Conservation (phyloP, 331 rosid species). For the Acacia pycnantha region DNA sequence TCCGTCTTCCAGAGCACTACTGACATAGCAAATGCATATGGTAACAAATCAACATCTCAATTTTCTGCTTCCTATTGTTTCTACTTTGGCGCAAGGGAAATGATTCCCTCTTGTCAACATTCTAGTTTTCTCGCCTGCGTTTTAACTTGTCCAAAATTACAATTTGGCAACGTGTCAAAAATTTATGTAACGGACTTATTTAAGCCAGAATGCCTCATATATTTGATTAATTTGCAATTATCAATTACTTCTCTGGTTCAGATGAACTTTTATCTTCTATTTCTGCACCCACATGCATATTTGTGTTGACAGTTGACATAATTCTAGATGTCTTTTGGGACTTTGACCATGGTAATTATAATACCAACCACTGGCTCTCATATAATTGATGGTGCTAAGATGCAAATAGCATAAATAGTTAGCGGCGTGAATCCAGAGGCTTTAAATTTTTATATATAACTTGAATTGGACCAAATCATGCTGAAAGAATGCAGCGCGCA, state of each 20-base stretch:
- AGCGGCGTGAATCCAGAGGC: neutral
- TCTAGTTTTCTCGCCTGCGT: slow-evolving; percentile 9
- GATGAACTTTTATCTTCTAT: neutral
- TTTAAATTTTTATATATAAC: neutral
- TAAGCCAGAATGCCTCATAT: neutral
- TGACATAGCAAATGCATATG: slow-evolving; percentile 95
- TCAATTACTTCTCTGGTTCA: neutral
- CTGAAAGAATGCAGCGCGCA: neutral
- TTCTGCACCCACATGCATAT: slow-evolving; percentile 16
- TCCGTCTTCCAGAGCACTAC: slow-evolving; percentile 83
- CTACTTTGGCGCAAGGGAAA: slow-evolving; percentile 1
- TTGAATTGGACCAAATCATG: neutral
- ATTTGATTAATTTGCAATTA: slow-evolving; percentile 10
- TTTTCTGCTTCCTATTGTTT: neutral
- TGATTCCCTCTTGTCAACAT: neutral
- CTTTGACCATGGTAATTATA: neutral
- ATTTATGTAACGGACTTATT: neutral
- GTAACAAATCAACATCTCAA: slow-evolving; percentile 44
- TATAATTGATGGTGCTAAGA: neutral
- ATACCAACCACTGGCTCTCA: neutral
- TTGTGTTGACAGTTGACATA: slow-evolving; percentile 18
- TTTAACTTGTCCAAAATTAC: slow-evolving; percentile 1
- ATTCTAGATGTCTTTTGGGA: neutral
- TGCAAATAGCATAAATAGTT: neutral
- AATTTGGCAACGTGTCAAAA: neutral